A percentile compares a stretch with the other conserved stretches of the same genome.
These are phyloP conservation scores for Amanita pallidorosea DNA, from an alignment of 768 basidiomycete species.

Conservation along the genomic window DNA sequence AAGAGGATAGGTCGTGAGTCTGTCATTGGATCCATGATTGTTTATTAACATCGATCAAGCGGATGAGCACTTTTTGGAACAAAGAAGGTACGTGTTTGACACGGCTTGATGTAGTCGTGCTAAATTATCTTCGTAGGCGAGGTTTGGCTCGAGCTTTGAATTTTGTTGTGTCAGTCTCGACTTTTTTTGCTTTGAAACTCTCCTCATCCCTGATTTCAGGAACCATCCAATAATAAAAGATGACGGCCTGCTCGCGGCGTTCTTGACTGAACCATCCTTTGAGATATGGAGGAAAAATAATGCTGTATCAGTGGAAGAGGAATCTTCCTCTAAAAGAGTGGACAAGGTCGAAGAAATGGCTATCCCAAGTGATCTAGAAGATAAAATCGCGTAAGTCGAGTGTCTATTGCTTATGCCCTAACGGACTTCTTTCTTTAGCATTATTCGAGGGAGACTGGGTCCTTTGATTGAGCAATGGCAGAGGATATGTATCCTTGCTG, in stretches of 20 bases:
- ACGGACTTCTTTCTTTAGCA: constrained; percentile 26
- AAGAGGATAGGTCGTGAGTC: constrained; percentile 83
- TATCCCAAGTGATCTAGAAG: constrained; percentile 86
- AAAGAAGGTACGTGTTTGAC: constrained; percentile 47
- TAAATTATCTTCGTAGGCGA: constrained; percentile 34
- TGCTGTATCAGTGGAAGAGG: constrained; percentile 74
- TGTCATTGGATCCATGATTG: not conserved
- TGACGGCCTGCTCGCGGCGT: constrained; percentile 72
- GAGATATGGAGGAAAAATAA: constrained; percentile 82
- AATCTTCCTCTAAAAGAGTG: constrained; percentile 68
- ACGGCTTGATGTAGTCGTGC: not conserved
- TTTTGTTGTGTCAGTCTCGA: constrained; percentile 55
- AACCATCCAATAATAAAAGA: constrained; percentile 91
- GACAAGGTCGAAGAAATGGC: constrained; percentile 83
- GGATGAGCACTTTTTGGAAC: constrained; percentile 86
- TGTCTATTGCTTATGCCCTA: constrained; percentile 1
- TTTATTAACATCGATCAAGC: constrained; percentile 23
- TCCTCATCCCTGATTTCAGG: constrained; percentile 16
- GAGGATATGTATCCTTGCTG: constrained; percentile 75
- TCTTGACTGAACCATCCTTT: constrained; percentile 76
- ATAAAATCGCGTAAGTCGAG: constrained; percentile 62
- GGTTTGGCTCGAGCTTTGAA: constrained; percentile 74
- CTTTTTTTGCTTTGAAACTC: not conserved
- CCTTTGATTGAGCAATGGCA: constrained; percentile 87
- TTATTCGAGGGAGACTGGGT: constrained; percentile 65